Evolutionary conservation across 108 stramenopile species (phyloP), one percentile per base, ranked within the genome.

Genomic region (Skeletonema potamos): DNA sequence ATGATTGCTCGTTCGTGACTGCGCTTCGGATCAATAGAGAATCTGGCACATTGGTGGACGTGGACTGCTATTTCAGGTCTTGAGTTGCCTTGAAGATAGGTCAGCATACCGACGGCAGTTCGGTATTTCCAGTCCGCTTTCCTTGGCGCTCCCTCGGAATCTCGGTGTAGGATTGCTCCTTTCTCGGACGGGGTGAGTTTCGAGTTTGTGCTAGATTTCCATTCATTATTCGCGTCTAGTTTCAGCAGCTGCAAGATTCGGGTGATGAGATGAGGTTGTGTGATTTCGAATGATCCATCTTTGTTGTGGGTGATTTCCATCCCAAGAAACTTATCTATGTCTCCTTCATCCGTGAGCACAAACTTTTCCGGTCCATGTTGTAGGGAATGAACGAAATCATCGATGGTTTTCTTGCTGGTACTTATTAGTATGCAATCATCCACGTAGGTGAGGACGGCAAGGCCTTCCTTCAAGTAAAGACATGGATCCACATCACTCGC

Each of bases 21-120:
- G 15, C 44, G 27, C 60, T 66, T 79, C 36, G 88, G 82, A 58
- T 60, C 20, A 51, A 58, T 27, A 0, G 54, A 56, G 56, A 85
- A 89, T 48, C 81, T 58, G 0, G 86, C 85, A 22, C 70, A 71
- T 58, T 83, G 79, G 22, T 82, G 69, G 3, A 61, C 41, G 0
- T 63, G 67, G 24, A 84, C 72, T 0, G 75, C 27, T 24, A 83
- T 77, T 5, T 85, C 80, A 1, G 80, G 80, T 3, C 75, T 33
- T 6, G 76, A 41, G 9, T 72, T 39, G 6, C 44, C 26, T 55
- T 55, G 55, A 0, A 84, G 48, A 61, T 84, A 84, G 2, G 30
- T 43, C 1, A 82, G 37, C 76, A 77, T 82, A 1, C 81, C 84
- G 2, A 85, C 65, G 1, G 69, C 77, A 10, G 73, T 62, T 1